Conservation (phyloP, 345 rosid species). For the Linum lewisii region DNA sequence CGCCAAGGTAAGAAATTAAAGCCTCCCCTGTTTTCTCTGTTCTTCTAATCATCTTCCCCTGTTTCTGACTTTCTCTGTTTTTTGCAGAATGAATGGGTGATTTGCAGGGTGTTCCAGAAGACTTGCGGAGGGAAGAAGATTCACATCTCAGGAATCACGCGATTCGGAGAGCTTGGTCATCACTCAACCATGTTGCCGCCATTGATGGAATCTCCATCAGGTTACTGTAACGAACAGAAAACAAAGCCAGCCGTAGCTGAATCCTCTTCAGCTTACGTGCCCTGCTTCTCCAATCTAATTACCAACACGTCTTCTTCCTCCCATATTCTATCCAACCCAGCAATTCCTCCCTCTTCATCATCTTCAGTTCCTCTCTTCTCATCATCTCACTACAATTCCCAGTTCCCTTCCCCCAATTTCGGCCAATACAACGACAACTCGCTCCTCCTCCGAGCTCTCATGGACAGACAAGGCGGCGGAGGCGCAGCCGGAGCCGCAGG, state of each 20-base stretch:
- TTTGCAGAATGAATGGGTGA: slow-evolving; percentile 4
- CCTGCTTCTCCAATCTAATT: slow-evolving; percentile 6
- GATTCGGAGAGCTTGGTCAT: neutral
- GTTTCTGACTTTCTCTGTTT: neutral
- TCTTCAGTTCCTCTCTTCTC: neutral
- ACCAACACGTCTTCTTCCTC: neutral
- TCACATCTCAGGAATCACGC: neutral
- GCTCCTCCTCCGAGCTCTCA: neutral
- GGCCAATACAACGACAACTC: neutral
- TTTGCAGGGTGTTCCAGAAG: slow-evolving; percentile 4
- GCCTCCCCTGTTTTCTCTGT: neutral
- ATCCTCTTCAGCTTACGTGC: neutral
- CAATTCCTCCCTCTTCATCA: neutral
- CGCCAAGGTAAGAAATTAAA: neutral
- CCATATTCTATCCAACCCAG: neutral
- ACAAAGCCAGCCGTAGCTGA: neutral
- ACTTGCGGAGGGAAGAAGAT: slow-evolving; percentile 1
- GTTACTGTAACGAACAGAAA: neutral
- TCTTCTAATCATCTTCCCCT: neutral
- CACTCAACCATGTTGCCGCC: neutral
- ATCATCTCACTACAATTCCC: neutral
- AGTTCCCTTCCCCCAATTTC: neutral
- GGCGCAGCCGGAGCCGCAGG: too few species aligned
- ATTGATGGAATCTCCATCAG: neutral
- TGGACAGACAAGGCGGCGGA: neutral